These are phyloP conservation scores for Pseudopyricularia javanii DNA, from an alignment of 2,329 filamentous ascomycete species.

Conservation along the genomic window DNA sequence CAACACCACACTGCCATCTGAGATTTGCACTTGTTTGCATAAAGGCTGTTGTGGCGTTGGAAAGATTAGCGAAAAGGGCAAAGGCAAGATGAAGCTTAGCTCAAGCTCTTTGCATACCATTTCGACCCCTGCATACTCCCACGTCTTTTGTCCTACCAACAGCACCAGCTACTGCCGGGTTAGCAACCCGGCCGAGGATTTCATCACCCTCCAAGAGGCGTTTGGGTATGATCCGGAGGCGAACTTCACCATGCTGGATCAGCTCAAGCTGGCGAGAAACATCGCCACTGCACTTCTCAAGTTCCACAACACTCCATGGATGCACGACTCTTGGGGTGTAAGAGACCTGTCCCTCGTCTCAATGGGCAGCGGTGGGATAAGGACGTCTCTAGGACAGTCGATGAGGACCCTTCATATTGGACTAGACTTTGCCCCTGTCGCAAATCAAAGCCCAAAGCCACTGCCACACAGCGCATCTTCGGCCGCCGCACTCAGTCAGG, in stretches of 20 bases:
- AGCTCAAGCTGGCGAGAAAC: background rate
- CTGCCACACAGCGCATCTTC: background rate
- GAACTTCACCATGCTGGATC: background rate
- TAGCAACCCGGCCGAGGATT: background rate
- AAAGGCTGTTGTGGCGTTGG: background rate
- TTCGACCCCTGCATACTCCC: background rate
- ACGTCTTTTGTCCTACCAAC: background rate
- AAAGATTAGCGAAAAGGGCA: background rate
- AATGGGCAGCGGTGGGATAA: background rate
- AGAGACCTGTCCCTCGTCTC: background rate
- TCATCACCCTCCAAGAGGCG: background rate
- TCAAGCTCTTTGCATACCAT: background rate
- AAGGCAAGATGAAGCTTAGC: background rate
- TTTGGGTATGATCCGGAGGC: background rate
- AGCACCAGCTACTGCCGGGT: background rate
- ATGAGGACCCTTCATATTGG: background rate
- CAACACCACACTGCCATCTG: no score
- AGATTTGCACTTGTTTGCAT: background rate
- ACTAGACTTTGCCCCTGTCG: background rate
- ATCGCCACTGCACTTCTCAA: background rate
- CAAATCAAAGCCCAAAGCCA: background rate
- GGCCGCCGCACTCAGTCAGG: background rate
- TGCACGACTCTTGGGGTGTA: background rate
- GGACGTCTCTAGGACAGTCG: background rate
- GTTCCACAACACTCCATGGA: background rate